phyloP scores from a whole-genome alignment of 345 rosid species.

The Eucalyptus cladocalyx region DNA sequence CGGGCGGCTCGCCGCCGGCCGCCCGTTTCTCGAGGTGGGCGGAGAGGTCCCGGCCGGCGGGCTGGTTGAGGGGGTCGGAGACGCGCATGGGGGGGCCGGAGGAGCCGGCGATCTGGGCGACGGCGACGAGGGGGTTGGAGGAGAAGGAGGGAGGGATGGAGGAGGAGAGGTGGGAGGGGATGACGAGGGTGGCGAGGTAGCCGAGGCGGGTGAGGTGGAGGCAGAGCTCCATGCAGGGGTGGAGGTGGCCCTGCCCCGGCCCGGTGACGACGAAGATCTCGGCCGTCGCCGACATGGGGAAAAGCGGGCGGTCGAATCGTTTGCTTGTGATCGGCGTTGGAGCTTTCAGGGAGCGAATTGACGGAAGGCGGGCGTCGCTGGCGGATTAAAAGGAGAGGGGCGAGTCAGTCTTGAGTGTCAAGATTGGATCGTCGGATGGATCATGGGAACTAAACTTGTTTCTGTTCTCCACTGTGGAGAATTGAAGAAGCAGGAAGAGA shows the following conservation, averaged over 20 bases:
- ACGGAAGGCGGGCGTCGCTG: neutral
- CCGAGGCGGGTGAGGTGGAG: conserved; percentile 4
- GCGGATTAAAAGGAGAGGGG: neutral
- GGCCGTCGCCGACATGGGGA: neutral
- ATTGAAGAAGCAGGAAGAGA: neutral
- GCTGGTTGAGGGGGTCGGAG: neutral
- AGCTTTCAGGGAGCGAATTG: neutral
- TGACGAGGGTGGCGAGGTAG: conserved; percentile 6
- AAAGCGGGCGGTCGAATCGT: neutral
- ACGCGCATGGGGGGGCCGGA: neutral
- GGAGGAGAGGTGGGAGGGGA: conserved; percentile 12
- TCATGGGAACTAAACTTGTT: neutral
- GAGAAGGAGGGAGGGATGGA: conserved; percentile 12
- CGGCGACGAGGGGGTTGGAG: conserved; percentile 9
- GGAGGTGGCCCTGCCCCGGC: conserved; percentile 30
- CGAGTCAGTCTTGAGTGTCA: neutral
- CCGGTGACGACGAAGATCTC: conserved; percentile 28
- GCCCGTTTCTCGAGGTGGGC: conserved; percentile 1
- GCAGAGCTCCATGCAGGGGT: conserved; percentile 27
- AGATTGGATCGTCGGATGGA: rapidly evolving
- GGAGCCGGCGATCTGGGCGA: neutral
- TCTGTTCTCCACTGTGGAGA: neutral
- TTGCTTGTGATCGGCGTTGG: neutral
- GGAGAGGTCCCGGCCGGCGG: conserved; percentile 1
- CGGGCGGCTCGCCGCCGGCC: neutral